Base-by-base conservation (phyloP, 2,329 filamentous ascomycete species). In the Sporothrix variecibatus region DNA sequence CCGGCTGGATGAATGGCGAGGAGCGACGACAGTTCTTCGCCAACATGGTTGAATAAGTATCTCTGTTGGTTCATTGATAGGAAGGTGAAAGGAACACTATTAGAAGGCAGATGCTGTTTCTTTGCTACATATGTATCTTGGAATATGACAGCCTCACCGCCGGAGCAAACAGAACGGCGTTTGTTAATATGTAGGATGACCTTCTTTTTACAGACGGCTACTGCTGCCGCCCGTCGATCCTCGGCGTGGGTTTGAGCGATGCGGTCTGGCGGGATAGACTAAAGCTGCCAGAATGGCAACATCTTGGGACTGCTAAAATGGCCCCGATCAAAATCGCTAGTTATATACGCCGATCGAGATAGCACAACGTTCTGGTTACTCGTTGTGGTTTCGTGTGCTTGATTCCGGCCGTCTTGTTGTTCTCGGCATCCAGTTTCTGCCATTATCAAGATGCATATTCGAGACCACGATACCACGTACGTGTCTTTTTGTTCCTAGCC, bases 311-410 rank as follows among this genome's bases (percentile, higher is more conserved):
- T 20, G 34, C 62, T 12, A 28, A 67, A 46, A 46, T 46, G 38
- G 62, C 1, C 62, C 23, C 12, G n/a, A 23, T 20, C 31, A 40
- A 12, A 12, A 43, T 67, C 38, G 60, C 34, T 65, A 65, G 28
- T 64, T 64, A 28, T 28, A 46, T 28, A 15, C 51, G 12, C 62
- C 38, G 62, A 67, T 67, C 38, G n/a, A 67, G 62, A 67, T 67
- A 40, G 15, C 43, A 49, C 43, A 4, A 23, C 11, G 38, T 46
- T n/a, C 31, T 20, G 34, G 34, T 40, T 23, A 20, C 34, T 23
- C 20, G 20, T 20, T 40, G 34, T 15, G n/a, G n/a, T 26, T 11
- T 26, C 38, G 62, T 38, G 8, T 65, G n/a, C 12, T 40, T 46
- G 3, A 11, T 17, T 65, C n/a, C n/a, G 34, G 38, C n/a, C 62